phyloP scores from a whole-genome alignment of 371 early-diverging fungal species.

The Mortierella sp. region DNA sequence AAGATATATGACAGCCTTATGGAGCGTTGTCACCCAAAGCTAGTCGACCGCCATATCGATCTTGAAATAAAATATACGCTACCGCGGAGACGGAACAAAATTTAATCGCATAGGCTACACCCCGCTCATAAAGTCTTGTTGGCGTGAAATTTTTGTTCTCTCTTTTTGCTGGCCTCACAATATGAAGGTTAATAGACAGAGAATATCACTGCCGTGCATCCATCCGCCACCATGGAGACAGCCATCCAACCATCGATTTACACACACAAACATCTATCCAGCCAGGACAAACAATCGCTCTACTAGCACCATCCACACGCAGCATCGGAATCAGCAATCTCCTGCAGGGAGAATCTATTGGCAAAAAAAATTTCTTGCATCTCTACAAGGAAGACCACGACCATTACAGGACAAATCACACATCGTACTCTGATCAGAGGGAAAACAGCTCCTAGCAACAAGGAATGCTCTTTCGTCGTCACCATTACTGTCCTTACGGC shows the following conservation, averaged over 20 bases:
- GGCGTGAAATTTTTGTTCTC: slow-evolving; percentile 6
- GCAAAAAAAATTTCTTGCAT: background rate
- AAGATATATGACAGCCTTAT: too few relatives aligned
- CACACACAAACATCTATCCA: background rate
- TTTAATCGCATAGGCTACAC: too few relatives aligned
- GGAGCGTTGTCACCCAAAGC: too few relatives aligned
- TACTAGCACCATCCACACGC: background rate
- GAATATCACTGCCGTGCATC: background rate
- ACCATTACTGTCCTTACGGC: too few relatives aligned
- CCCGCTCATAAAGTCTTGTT: too few relatives aligned
- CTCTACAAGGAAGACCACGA: too few relatives aligned
- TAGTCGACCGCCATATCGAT: too few relatives aligned
- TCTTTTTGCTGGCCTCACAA: slow-evolving; percentile 36
- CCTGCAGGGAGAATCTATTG: background rate
- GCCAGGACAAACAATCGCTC: background rate
- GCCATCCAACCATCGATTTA: slow-evolving; percentile 12
- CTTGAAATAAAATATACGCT: too few relatives aligned
- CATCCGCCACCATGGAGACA: slow-evolving; percentile 9
- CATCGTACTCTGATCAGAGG: background rate
- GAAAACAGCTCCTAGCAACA: too few relatives aligned
- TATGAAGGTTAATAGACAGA: slow-evolving; percentile 26
- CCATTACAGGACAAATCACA: too few relatives aligned
- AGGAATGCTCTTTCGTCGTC: too few relatives aligned
- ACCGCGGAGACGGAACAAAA: too few relatives aligned
- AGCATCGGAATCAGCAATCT: background rate